phyloP scores from a whole-genome alignment of 2,329 filamentous ascomycete species.

The Hypoxylon sp. region DNA sequence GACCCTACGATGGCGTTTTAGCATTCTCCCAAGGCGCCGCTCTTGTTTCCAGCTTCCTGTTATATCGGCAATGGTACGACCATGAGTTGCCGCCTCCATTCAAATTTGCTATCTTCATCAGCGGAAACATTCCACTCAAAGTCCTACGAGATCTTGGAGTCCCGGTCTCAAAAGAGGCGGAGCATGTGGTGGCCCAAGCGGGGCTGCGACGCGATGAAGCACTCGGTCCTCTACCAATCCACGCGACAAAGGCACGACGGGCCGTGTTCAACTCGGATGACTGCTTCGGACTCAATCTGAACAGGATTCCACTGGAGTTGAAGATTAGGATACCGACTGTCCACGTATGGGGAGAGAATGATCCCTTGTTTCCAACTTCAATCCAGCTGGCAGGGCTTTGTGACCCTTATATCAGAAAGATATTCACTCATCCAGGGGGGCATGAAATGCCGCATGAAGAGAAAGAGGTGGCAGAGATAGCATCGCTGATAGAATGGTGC shows the following conservation, averaged over 20 bases:
- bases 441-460: constrained; percentile 43
- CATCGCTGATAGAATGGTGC: constrained; percentile 48
- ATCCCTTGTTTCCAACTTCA: constrained; percentile 48
- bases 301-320: constrained; percentile 49
- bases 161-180: constrained; percentile 52
- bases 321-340: constrained; percentile 54
- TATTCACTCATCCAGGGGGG: constrained; percentile 42
- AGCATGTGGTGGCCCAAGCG: constrained; percentile 48
- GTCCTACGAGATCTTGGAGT: constrained; percentile 56
- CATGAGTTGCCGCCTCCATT: constrained; percentile 55
- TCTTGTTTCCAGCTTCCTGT: constrained; percentile 58
- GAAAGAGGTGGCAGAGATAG: constrained; percentile 42
- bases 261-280: constrained; percentile 53
- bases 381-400: constrained; percentile 52
- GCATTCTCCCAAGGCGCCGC: constrained; percentile 55
- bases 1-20: constrained; percentile 52
- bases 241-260: constrained; percentile 41
- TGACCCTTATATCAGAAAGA: constrained; percentile 52
- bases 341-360: constrained; percentile 50
- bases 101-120: constrained; percentile 59
- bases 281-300: constrained; percentile 54
- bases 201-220: constrained; percentile 35
- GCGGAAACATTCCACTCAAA: constrained; percentile 57
- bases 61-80: constrained; percentile 57
- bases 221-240: constrained; percentile 40